Evolutionary conservation across 164 flowering plant genomes (phyloP), one percentile per base, ranked within the genome.

Genomic region (Saururus chinensis): DNA sequence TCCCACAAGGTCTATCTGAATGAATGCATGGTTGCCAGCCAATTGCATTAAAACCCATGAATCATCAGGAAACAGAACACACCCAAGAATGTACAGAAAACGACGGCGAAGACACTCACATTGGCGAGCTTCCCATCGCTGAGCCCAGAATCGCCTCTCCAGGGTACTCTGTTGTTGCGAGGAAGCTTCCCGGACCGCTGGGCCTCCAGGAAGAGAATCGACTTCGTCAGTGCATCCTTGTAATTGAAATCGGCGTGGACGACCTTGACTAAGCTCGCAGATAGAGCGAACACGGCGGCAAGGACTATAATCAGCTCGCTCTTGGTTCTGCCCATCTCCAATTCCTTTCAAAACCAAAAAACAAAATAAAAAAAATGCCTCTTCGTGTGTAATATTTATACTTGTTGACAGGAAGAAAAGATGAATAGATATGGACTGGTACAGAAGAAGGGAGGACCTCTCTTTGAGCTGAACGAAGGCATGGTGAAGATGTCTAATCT

Each of bases 101-200:
- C 9, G 0, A 7, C 1, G 1, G 54, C 24, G 9, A 13, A 53
- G 17, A 23, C 14, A 48, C 67, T 59, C 53, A 90, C 95, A 64
- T 80, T 78, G 7, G 60, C 87, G 6, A 55, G 62, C 68, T 82
- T 82, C 42, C 97, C 97, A 72, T 91, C 97, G 6, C 82, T 64
- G 51, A 88, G 87, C 0, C 67, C 96, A 54, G 97, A 91, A 66
- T 85, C 86, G 7, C 85, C 96, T 65, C 97, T 81, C 97, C 93
- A 88, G 7, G 81, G 30, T 6, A 69, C 59, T 72, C 93, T 80
- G 45, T 74, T 57, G 22, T 75, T 73, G 0, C 84, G 70, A 41
- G 92, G 86, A 52, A 86, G 88, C 70, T 80, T 86, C 20, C 97
- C 97, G 3, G 96, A 91, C 68, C 93, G 74, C 60, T 91, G 93